Base-by-base conservation (phyloP, 2,329 filamentous ascomycete genomes). In the Colletotrichum lupini region DNA sequence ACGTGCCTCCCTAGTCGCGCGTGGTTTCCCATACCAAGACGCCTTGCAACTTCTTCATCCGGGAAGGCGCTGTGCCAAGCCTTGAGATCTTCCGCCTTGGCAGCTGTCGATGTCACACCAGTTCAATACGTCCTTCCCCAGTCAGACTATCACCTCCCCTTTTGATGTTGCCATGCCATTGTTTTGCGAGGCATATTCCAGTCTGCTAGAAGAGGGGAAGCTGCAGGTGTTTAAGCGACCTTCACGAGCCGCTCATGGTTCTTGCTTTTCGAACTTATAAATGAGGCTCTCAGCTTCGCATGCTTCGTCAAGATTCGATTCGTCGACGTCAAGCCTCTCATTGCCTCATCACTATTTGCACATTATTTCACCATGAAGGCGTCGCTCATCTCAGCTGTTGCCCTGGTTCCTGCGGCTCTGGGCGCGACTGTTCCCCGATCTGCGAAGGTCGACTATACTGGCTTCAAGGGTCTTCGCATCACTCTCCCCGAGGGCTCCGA, bases 381-480 rank as follows among this genome's bases (percentile, higher is more conserved):
- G 9, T 75, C 66, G 5, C 24, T 65, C 28, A 11, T 76, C 5
- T 69, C 61, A 1, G 56, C 58, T 2, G 35, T 52, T n/a, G 59
- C 66, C 5, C 19, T 75, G 0, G 24, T 62, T 28, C 42, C 74
- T 5, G 30, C 64, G n/a, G 73, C 28, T 2, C 35, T 72, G 1
- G 53, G 46, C 1, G 59, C 68, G 11, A 56, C 60, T 14, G 42
- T 75, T 6, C 72, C 68, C 11, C 60, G 26, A 19, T 59, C 63
- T 3, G 24, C 56, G 22, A 73, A 73, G 46, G 32, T 75, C 19
- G 68, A 74, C 61, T 75, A 75, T 37, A 61, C 37, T 19, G 74
- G 74, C 26, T 74, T 74, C 65, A 74, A 75, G 62, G 72, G 64
- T 12, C 65, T 74, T 28, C 74, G 74, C 11, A 52, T 75, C 0